These are phyloP conservation scores for Hypoxylon rubiginosum DNA, from an alignment of 2,329 filamentous ascomycete species.

Conservation along the genomic window DNA sequence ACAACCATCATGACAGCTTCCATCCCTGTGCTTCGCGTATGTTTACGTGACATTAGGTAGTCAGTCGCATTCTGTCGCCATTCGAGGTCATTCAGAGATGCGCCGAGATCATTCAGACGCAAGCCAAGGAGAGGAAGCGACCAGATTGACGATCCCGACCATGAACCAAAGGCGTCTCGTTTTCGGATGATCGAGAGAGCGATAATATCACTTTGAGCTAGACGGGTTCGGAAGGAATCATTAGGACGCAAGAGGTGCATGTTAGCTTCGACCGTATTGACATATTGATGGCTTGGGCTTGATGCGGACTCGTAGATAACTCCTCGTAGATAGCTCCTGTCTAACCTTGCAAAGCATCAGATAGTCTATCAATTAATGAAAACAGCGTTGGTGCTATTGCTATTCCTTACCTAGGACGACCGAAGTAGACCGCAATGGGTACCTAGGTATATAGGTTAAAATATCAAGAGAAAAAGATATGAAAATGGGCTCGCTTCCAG, in stretches of 20 bases:
- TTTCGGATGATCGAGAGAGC: slow-evolving; percentile 9
- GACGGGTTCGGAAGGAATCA: slow-evolving; percentile 13
- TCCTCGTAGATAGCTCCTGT: neutral
- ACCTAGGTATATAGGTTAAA: neutral
- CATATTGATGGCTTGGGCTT: slow-evolving; percentile 1
- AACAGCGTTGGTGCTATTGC: neutral
- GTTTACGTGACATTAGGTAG: slow-evolving; percentile 28
- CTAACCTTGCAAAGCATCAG: neutral
- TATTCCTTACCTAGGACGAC: neutral
- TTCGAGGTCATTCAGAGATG: slow-evolving; percentile 11
- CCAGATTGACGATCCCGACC: neutral
- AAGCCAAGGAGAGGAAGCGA: slow-evolving; percentile 10
- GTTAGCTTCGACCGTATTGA: slow-evolving; percentile 16
- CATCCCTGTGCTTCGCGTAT: slow-evolving; percentile 22
- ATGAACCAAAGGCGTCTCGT: neutral
- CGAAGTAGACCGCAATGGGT: neutral
- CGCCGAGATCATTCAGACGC: slow-evolving; percentile 12
- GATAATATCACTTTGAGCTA: slow-evolving; percentile 12
- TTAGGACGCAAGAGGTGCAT: slow-evolving; percentile 21
- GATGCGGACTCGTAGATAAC: neutral
- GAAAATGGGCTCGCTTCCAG: too few species aligned
- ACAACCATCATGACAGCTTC: slow-evolving; percentile 26
- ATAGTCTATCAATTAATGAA: neutral
- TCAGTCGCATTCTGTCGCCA: slow-evolving; percentile 14
- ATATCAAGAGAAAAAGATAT: neutral